phyloP scores from a whole-genome alignment of 345 rosid species.

The Hevea brasiliensis region DNA sequence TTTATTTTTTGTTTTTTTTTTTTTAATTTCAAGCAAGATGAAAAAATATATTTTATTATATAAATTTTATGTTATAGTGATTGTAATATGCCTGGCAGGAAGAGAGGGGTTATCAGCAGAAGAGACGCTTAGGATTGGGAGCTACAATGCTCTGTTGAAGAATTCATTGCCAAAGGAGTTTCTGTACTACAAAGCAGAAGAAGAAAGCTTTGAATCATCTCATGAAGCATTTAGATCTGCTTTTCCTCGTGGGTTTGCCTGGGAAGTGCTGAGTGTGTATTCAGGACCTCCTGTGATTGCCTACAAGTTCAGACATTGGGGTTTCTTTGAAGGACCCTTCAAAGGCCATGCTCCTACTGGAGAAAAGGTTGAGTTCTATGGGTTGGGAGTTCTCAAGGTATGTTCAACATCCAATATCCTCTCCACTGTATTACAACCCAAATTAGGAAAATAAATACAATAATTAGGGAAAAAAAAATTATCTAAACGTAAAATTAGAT shows the following conservation, averaged over 20 bases:
- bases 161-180: constrained; percentile 59
- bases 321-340: constrained; percentile 73
- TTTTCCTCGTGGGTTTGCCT: constrained; percentile 83
- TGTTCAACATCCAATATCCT: no score
- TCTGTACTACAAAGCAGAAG: constrained; percentile 61
- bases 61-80: no score
- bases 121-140: constrained; percentile 59
- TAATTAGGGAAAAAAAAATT: no score
- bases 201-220: constrained; percentile 75
- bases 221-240: constrained; percentile 63
- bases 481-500: no score
- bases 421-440: no score
- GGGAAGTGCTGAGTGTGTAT: constrained; percentile 65
- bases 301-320: constrained; percentile 90
- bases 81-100: constrained; percentile 33
- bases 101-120: constrained; percentile 70
- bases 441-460: no score
- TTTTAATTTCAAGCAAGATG: neutral
- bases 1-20: neutral
- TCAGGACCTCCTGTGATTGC: constrained; percentile 75
- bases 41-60: no score
- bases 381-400: constrained; percentile 71
- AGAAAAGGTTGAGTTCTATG: constrained; percentile 57
- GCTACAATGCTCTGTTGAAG: constrained; percentile 66
- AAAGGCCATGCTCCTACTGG: constrained; percentile 75